Base-by-base conservation (phyloP, 768 basidiomycete genomes). In the Russula emetica region DNA sequence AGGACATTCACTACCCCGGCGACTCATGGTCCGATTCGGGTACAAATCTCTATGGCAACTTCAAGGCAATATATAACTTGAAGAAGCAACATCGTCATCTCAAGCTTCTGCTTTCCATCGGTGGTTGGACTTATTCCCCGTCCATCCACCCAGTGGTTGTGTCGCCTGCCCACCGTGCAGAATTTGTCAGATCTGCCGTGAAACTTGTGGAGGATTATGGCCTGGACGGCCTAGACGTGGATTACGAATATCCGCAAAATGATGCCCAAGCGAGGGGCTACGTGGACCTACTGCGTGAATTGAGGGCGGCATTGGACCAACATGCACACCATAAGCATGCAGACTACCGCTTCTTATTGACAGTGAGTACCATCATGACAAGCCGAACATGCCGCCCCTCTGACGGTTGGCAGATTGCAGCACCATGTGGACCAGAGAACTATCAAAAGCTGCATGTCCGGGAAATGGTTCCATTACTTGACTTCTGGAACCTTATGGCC, bases 401-500 rank as follows among this genome's bases (percentile, higher is more conserved):
- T 65, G 47, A 70, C 30, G 28, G 52, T 42, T 69, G 34, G 52
- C 60, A 94, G 90, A 88, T 96, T 59, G 92, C 93, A 44, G 92
- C 96, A 1, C 95, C 97, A 2, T 96, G 94, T 74, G 97, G 97
- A 34, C 83, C 88, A 2, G 82, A 88, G 67, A 86, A 97, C 69
- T 94, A 93, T 76, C 78, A 85, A 73, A 90, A 87, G 68, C 78
- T 98, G 8, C 80, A 85, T 63, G 79, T 94, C 52, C 76, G 74
- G 26, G 91, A 91, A 65, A 98, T 99, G 95, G 88, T 94, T 72
- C 79, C 79, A 63, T 86, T 82, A 62, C 85, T 99, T 26, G 90
- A 93, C 71, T 94, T 98, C 73, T 98, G 94, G 95, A 98, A 99
- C 72, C 76, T 99, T 74, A 99, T 99, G 97, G 86, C 88, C 1